phyloP scores from a whole-genome alignment of 75 land plant species.

The Sequoiadendron giganteum region DNA sequence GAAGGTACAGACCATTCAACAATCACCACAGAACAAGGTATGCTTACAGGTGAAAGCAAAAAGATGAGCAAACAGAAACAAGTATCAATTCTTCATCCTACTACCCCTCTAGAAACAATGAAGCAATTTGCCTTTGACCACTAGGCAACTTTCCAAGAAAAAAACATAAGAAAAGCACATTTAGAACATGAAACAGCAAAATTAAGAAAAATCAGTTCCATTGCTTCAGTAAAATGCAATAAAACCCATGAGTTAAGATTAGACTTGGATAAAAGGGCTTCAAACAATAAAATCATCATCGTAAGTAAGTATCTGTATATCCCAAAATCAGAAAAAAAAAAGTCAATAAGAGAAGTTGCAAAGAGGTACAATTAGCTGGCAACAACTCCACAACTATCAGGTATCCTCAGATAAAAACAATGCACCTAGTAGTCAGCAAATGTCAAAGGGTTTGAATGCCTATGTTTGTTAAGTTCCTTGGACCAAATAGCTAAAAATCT shows the following conservation, averaged over 20 bases:
- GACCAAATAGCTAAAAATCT: not conserved
- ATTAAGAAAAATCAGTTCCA: not conserved
- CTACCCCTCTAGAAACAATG: not conserved
- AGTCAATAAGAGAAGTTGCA: not conserved
- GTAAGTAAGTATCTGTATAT: not conserved
- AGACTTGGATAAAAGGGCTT: not conserved
- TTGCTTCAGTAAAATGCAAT: not conserved
- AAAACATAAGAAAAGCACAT: not conserved
- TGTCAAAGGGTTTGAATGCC: not conserved
- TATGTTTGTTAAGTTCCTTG: not conserved
- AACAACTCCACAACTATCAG: not conserved
- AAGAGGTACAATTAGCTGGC: not conserved
- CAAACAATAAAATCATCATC: not conserved
- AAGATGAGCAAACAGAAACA: slow-evolving; percentile 7
- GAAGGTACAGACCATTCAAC: not conserved
- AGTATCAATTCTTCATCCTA: not conserved
- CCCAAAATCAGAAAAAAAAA: not conserved
- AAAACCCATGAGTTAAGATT: not conserved
- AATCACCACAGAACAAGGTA: not conserved
- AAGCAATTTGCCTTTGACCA: not conserved
- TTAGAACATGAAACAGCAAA: not conserved
- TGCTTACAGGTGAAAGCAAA: not conserved
- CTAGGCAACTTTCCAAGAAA: not conserved
- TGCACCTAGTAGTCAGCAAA: not conserved
- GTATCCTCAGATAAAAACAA: not conserved